Percentiles rank a stretch among this genome's conserved stretches.
These are phyloP conservation scores for Phyllosticta capitalensis DNA, from an alignment of 2,329 filamentous ascomycete species.

Conservation along the genomic window DNA sequence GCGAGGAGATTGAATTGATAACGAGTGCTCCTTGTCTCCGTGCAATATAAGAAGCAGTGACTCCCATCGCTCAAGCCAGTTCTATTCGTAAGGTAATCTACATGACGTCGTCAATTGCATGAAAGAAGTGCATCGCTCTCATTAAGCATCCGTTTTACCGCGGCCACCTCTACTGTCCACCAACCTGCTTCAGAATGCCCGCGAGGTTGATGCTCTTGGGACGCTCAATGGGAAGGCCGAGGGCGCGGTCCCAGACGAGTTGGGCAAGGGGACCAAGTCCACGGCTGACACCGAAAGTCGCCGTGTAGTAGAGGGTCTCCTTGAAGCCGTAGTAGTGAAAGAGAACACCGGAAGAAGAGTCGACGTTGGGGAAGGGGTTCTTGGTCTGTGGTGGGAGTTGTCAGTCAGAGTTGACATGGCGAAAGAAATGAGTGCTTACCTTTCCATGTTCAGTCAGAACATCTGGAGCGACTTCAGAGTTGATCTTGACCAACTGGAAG, in stretches of 20 bases:
- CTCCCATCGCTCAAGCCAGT: background rate
- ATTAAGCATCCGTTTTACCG: background rate
- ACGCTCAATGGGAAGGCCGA: conserved; percentile 91
- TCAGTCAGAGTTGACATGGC: conserved; percentile 5
- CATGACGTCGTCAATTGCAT: background rate
- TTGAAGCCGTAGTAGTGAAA: conserved; percentile 98
- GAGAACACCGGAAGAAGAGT: conserved; percentile 83
- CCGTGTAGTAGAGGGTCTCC: conserved; percentile 89
- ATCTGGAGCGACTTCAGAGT: conserved; percentile 79
- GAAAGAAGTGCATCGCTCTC: background rate
- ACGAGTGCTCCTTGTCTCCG: too few relatives aligned
- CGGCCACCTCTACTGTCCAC: background rate
- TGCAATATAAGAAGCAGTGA: too few relatives aligned
- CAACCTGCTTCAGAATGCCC: conserved; percentile 62
- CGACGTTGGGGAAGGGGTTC: conserved; percentile 96
- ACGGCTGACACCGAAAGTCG: conserved; percentile 60
- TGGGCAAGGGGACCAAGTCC: conserved; percentile 82
- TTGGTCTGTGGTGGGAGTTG: conserved; percentile 54
- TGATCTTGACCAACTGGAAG: conserved; percentile 89
- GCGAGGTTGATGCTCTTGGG: conserved; percentile 95
- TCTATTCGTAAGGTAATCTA: background rate
- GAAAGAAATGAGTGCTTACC: conserved; percentile 27
- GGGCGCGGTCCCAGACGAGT: conserved; percentile 88
- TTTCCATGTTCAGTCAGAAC: conserved; percentile 94
- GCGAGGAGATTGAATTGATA: too few relatives aligned